Evolutionary conservation across 1,284 basidiomycete species (phyloP).

Genomic region (Athelia psychrophila): DNA sequence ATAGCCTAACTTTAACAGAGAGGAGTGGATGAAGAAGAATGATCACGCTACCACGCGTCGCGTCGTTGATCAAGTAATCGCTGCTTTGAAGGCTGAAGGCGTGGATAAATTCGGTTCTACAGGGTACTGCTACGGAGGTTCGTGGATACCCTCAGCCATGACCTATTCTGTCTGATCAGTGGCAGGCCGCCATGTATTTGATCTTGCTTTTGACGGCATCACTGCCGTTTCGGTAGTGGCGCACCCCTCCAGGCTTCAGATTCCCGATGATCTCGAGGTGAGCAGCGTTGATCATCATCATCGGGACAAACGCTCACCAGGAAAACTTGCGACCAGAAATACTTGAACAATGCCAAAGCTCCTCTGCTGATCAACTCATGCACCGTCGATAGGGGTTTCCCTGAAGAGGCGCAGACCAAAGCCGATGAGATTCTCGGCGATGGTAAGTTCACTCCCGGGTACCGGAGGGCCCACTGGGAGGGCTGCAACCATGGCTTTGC

Average conservation of each 20-base stretch:
- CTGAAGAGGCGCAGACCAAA: conserved; percentile 7
- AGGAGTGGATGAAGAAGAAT: conserved; percentile 22
- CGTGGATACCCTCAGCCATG: background rate
- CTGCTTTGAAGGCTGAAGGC: conserved; percentile 25
- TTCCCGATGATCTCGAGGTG: conserved; percentile 29
- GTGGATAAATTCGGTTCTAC: conserved; percentile 25
- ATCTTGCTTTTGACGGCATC: conserved; percentile 24
- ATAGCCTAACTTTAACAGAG: conserved; percentile 14
- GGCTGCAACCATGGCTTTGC: conserved; percentile 43
- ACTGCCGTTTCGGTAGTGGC: conserved; percentile 24
- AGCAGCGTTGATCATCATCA: background rate
- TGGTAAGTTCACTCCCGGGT: conserved; percentile 37
- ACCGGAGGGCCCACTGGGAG: conserved; percentile 33
- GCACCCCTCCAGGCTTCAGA: conserved; percentile 34
- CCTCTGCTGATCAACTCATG: conserved; percentile 13
- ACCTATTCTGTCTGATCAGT: conserved; percentile 6
- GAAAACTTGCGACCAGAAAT: conserved; percentile 1
- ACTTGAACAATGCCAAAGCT: conserved; percentile 6
- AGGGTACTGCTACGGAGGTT: conserved; percentile 27
- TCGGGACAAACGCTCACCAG: background rate
- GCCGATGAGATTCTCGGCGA: conserved; percentile 41
- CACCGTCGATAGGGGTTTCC: conserved; percentile 8
- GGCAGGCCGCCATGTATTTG: conserved; percentile 24
- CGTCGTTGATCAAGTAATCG: conserved; percentile 23
- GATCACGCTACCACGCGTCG: conserved; percentile 20